These are phyloP conservation scores for Xylaria multiplex DNA, from an alignment of 2,329 filamentous ascomycete genomes.

Conservation along the genomic window DNA sequence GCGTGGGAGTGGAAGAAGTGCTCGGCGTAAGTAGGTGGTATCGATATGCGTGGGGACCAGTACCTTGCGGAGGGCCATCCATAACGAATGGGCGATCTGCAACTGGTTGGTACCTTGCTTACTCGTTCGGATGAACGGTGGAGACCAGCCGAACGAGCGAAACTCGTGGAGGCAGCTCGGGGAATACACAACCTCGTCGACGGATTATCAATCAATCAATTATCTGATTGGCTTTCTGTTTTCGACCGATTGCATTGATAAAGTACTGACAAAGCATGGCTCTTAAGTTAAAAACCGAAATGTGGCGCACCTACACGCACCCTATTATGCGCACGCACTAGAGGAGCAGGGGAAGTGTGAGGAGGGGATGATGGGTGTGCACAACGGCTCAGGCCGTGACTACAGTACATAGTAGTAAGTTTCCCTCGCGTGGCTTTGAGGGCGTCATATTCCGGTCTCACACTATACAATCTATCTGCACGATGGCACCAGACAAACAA, in stretches of 20 bases:
- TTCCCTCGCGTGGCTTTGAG: conserved; percentile 23
- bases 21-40: conserved; percentile 3
- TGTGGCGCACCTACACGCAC: conserved; percentile 1
- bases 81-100: conserved; percentile 34
- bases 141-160: conserved; percentile 27
- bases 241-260: conserved; percentile 11
- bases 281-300: conserved; percentile 11
- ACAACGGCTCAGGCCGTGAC: conserved; percentile 20
- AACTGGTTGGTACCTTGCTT: conserved; percentile 37
- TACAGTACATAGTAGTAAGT: conserved; percentile 10
- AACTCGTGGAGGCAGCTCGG: conserved; percentile 27
- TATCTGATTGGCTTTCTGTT: conserved; percentile 6
- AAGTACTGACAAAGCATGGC: not conserved
- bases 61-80: conserved; percentile 35
- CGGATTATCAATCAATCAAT: conserved; percentile 22
- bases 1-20: not conserved
- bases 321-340: not conserved
- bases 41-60: conserved; percentile 22
- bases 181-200: not conserved
- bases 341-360: not conserved
- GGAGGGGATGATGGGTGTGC: conserved; percentile 3
- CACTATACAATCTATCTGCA: conserved; percentile 16
- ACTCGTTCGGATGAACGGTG: conserved; percentile 37
- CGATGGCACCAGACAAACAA: conserved; percentile 22
- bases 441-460: conserved; percentile 18